Conservation (phyloP, 2,329 filamentous ascomycete genomes). For the Paradendryphiella salina region DNA sequence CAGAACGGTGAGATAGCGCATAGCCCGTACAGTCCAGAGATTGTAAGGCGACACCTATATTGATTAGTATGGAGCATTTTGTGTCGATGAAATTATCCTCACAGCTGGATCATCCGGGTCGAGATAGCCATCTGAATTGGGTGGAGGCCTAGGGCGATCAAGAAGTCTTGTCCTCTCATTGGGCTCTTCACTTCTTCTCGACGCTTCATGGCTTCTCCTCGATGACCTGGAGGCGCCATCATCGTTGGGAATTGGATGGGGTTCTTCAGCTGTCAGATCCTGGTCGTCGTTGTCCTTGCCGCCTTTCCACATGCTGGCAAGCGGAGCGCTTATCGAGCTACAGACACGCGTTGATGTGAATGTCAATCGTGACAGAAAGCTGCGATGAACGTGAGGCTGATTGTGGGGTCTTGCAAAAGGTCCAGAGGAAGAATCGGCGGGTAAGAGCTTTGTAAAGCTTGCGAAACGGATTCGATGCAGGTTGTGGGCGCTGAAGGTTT, state of each 20-base stretch:
- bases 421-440: background rate
- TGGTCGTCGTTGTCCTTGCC: constrained; percentile 47
- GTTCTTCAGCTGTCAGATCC: constrained; percentile 30
- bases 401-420: background rate
- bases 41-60: constrained; percentile 81
- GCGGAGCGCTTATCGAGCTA: constrained; percentile 20
- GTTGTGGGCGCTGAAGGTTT: constrained; percentile 15
- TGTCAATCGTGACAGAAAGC: background rate
- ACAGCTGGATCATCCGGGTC: constrained; percentile 82
- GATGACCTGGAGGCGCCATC: constrained; percentile 34
- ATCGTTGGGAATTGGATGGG: constrained; percentile 23
- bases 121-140: constrained; percentile 67
- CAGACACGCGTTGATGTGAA: constrained; percentile 1
- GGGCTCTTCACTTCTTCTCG: constrained; percentile 49
- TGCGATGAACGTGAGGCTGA: background rate
- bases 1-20: constrained; percentile 75
- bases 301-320: constrained; percentile 58
- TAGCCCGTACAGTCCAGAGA: constrained; percentile 82
- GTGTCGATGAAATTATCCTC: constrained; percentile 36
- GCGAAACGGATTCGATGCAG: background rate
- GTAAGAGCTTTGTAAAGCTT: constrained; percentile 14
- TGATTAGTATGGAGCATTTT: constrained; percentile 20
- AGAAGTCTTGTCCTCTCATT: constrained; percentile 70
- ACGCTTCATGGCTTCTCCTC: constrained; percentile 34
- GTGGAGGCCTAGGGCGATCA: constrained; percentile 58